Evolutionary conservation across 2,329 filamentous ascomycete genomes (phyloP).

Genomic region (Colletotrichum somersetense): DNA sequence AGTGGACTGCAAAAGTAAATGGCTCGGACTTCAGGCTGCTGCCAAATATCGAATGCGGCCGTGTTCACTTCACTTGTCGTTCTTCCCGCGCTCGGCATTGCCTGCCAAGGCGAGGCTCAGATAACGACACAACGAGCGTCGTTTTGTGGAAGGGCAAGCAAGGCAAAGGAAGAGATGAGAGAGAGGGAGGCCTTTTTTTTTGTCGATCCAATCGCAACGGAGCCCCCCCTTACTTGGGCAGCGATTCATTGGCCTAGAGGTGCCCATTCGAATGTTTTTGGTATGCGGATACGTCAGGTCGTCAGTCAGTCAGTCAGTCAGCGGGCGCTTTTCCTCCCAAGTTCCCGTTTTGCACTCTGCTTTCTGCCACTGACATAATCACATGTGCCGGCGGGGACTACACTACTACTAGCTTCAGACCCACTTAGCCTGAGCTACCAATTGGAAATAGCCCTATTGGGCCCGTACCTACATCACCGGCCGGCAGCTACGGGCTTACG

Average conservation of each 20-base stretch:
- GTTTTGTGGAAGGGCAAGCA: too few species aligned
- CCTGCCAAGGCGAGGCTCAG: constrained; percentile 15
- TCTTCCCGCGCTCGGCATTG: constrained; percentile 18
- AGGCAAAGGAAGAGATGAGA: too few species aligned
- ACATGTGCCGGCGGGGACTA: constrained; percentile 20
- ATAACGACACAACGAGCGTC: not conserved
- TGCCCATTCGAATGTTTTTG: not conserved
- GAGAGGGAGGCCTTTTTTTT: not conserved
- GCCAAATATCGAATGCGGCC: constrained; percentile 33
- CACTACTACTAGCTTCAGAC: not conserved
- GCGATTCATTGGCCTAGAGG: constrained; percentile 17
- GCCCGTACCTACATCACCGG: constrained; percentile 2
- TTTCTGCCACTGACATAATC: constrained; percentile 37
- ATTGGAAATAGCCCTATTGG: constrained; percentile 21
- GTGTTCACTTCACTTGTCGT: constrained; percentile 32
- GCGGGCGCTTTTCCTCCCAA: constrained; percentile 8
- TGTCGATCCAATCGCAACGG: constrained; percentile 29
- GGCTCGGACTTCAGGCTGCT: constrained; percentile 36
- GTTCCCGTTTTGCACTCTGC: constrained; percentile 19
- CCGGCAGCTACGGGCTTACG: constrained; percentile 29
- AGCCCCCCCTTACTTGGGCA: not conserved
- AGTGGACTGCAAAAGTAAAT: constrained; percentile 10
- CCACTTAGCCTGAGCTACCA: constrained; percentile 8
- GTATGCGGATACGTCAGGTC: constrained; percentile 14
- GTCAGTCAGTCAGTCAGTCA: constrained; percentile 21